Evolutionary conservation across 2,329 filamentous ascomycete species (phyloP).

Genomic region (Ploettnerulaceae sp.): DNA sequence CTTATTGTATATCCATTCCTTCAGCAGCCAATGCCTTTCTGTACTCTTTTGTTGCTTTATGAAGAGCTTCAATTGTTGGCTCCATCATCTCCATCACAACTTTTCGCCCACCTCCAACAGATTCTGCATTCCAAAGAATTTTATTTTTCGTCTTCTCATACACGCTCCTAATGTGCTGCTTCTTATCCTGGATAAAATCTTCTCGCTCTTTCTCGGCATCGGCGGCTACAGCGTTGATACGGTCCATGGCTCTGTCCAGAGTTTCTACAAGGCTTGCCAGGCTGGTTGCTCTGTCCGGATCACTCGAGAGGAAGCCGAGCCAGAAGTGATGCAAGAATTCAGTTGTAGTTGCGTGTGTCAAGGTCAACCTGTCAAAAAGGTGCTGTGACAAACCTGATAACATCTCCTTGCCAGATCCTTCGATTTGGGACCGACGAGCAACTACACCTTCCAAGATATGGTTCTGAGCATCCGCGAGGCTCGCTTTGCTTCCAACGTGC

Average conservation of each 20-base stretch:
- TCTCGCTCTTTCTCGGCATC: slow-evolving; percentile 73
- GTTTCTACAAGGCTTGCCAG: slow-evolving; percentile 79
- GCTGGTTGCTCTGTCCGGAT: slow-evolving; percentile 74
- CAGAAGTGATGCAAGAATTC: slow-evolving; percentile 99
- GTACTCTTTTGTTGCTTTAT: slow-evolving; percentile 67
- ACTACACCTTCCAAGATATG: slow-evolving; percentile 62
- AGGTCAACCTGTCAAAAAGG: slow-evolving; percentile 57
- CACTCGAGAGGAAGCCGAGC: slow-evolving; percentile 84
- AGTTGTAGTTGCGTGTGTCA: slow-evolving; percentile 86
- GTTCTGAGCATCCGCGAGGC: slow-evolving; percentile 58
- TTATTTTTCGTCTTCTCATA: slow-evolving; percentile 71
- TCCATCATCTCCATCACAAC: slow-evolving; percentile 73
- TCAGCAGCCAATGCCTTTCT: slow-evolving; percentile 64
- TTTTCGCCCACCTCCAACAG: slow-evolving; percentile 68
- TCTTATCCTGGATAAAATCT: slow-evolving; percentile 59
- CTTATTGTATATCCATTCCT: slow-evolving; percentile 26
- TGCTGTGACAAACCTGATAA: slow-evolving; percentile 41
- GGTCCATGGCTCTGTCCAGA: slow-evolving; percentile 67
- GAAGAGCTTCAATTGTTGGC: slow-evolving; percentile 66
- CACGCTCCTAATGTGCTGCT: slow-evolving; percentile 65
- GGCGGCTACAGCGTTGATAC: slow-evolving; percentile 74
- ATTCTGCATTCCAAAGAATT: slow-evolving; percentile 61
- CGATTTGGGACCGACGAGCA: slow-evolving; percentile 56
- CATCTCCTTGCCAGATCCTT: slow-evolving; percentile 37
- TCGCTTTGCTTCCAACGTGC: slow-evolving; percentile 65